These are phyloP conservation scores for Colletotrichum australisinense DNA, from an alignment of 2,329 filamentous ascomycete genomes.

Conservation along the genomic window DNA sequence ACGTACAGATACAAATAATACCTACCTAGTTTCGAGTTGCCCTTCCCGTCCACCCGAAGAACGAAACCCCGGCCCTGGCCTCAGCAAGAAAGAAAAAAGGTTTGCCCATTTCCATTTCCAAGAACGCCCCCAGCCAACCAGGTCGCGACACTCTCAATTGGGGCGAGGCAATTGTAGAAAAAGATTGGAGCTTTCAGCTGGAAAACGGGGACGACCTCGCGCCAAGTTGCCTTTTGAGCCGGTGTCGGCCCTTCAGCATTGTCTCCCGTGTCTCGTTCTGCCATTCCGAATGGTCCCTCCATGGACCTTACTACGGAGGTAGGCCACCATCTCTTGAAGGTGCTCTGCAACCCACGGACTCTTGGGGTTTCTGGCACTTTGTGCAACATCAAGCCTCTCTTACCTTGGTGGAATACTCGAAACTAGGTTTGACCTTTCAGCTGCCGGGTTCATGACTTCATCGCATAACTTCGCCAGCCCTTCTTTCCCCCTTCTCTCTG, in stretches of 20 bases:
- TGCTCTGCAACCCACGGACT: background rate
- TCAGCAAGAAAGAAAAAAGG: background rate
- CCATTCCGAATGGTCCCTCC: background rate
- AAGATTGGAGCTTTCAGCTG: background rate
- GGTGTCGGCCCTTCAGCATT: conserved; percentile 22
- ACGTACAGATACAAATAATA: background rate
- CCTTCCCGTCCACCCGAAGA: background rate
- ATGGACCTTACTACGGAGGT: no score
- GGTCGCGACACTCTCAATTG: background rate
- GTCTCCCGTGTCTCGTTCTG: background rate
- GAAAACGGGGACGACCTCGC: conserved; percentile 10
- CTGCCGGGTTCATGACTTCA: conserved; percentile 16
- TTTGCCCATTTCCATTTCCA: background rate
- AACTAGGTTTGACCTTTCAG: conserved; percentile 7
- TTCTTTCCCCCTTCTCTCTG: background rate
- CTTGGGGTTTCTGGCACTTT: background rate
- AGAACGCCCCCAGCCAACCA: background rate
- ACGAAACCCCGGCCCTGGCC: background rate
- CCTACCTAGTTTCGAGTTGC: background rate
- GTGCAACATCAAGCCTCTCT: no score
- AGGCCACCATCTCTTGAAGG: background rate
- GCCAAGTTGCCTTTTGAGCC: conserved; percentile 23
- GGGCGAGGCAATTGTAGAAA: background rate
- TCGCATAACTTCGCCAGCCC: conserved; percentile 4
- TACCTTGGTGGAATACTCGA: background rate